Base-by-base conservation (phyloP, 345 rosid genomes). In the Euphorbia lathyris region DNA sequence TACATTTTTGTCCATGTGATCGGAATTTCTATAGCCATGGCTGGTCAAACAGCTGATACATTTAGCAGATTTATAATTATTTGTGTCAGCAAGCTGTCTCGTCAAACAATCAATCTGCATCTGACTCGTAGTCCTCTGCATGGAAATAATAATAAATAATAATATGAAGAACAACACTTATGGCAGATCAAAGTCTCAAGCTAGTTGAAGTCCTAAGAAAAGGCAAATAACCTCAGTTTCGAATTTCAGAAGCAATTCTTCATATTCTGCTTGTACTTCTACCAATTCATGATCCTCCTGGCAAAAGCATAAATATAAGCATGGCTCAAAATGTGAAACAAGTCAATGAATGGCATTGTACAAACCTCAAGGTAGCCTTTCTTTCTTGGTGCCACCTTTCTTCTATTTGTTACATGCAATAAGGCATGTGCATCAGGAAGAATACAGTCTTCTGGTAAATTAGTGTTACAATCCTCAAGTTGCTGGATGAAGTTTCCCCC, bases 401-500 rank as follows among this genome's bases (percentile, higher is more conserved):
- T 89, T 72, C 98, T 86, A 72, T 76, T 89, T 72, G 97, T 94
- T 58, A 91, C 91, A 71, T 86, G 87, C 79, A 87, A 66, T 75
- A 91, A 82, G 63, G 89, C 81, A 77, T 86, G 74, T 77, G 96
- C 91, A 85, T 88, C 77, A 36, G 96, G 98, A 77, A 89, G 79
- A 63, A 67, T 67, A 76, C 82, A 76, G 66, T 72, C 88, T 78
- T 79, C 86, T 8, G 51, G n/a, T 25, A 72, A 55, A 68, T 38
- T 72, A 70, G n/a, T 67, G 19, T 76, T 76, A 68, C 34, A 60
- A 66, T 77, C 81, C 76, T 83, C 85, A 36, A 78, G 79, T 75
- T 73, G 80, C 78, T 79, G 78, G 38, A 40, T 80, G 67, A 70
- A 50, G 43, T 75, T 76, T 63, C 80, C 76, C 43, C 63, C 74